Base-by-base conservation (phyloP, 306 rosid genomes). In the Arachis stenosperma region DNA sequence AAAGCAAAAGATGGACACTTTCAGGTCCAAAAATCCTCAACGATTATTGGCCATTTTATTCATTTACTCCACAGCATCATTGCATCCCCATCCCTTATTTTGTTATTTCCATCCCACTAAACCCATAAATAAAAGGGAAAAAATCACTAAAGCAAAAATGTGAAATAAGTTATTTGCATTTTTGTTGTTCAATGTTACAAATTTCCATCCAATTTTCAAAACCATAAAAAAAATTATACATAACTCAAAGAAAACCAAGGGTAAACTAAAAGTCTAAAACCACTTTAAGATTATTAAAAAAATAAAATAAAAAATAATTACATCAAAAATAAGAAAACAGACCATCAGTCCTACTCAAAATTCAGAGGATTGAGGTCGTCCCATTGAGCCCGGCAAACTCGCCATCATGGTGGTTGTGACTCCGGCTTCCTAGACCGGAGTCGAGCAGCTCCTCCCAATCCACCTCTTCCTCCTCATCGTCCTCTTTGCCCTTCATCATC, bases 401-500 rank as follows among this genome's bases (percentile, higher is more conserved):
- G 17, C 62, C 7, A 1, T 47, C 27, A 3, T n/a, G 44, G 37
- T 74, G 71, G 39, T 41, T 5, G 70, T 80, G 77, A 79, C 72
- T 77, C 5, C 78, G 86, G 43, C 67, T 46, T 15, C 79, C 81
- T 11, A 85, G 52, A 9, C 92, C 96, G 1, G 88, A 83, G 13
- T 88, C 89, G 6, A 94, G 89, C 65, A 94, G 59, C 56, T 81
- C 89, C 82, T 81, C 97, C 98, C 99, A 91, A 60, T 94, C 85
- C 43, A 84, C 87, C 1, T 83, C 90, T 27, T 88, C 96, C 2
- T 84, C 89, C 15, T 73, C 90, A 6, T 75, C 81, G 5, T 1
- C 46, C 8, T 77, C 90, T 17, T 76, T 90, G 3, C 42, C 78
- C 33, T 77, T 87, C 85, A 90, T 87, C 43, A 73, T 65, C 80